Percentiles rank a stretch among this genome's conserved stretches.
Evolutionary conservation across 2,329 filamentous ascomycete species (phyloP).

Genomic region (Plenodomus lindquistii): DNA sequence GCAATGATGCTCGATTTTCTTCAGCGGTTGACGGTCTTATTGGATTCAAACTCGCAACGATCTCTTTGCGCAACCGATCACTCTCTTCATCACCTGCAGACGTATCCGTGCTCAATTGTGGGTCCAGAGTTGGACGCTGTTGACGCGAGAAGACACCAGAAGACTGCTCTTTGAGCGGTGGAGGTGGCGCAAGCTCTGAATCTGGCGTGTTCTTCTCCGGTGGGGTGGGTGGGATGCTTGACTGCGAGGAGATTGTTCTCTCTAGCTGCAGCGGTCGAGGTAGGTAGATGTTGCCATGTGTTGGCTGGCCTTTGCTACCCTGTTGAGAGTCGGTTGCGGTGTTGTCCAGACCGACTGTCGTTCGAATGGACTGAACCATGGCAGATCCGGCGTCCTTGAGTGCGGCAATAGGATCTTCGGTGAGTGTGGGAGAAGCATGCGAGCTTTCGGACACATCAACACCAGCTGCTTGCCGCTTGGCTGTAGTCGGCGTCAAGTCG

Average conservation of each 20-base stretch:
- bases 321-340: conserved; percentile 19
- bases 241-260: conserved; percentile 39
- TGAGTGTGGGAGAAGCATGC: conserved; percentile 14
- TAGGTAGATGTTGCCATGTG: conserved; percentile 42
- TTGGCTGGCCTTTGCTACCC: conserved; percentile 3
- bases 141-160: conserved; percentile 16
- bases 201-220: conserved; percentile 49
- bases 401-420: conserved; percentile 46
- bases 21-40: conserved; percentile 31
- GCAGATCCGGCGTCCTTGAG: conserved; percentile 54
- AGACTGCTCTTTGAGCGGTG: conserved; percentile 46
- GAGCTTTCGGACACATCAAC: conserved; percentile 18
- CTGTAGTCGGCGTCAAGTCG: conserved; percentile 43
- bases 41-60: conserved; percentile 66
- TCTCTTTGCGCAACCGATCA: conserved; percentile 73
- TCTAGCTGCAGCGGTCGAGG: conserved; percentile 45
- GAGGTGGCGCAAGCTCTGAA: conserved; percentile 35
- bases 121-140: conserved; percentile 31
- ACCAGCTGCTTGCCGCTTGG: conserved; percentile 35
- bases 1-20: conserved; percentile 29
- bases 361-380: conserved; percentile 52
- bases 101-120: conserved; percentile 54
- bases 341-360: conserved; percentile 39
- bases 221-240: conserved; percentile 51
- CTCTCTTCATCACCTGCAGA: conserved; percentile 67